These are phyloP conservation scores for Triticum timopheevii DNA, from an alignment of 176 grass and related monocot genomes.

Conservation along the genomic window DNA sequence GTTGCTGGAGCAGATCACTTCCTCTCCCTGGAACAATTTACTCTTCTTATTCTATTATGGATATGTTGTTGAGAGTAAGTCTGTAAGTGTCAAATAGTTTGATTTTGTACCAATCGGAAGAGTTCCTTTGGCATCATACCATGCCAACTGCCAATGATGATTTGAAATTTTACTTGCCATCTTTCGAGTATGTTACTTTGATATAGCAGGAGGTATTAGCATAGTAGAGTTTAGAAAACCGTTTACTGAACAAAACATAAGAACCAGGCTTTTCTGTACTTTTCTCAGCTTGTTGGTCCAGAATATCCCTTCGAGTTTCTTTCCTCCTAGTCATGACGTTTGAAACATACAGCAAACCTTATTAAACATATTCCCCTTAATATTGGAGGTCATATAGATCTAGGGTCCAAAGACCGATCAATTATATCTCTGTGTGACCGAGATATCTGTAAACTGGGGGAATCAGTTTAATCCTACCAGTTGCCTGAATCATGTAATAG, in stretches of 20 bases:
- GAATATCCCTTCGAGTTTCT: not conserved
- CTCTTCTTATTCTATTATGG: conserved; percentile 91
- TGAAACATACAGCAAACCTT: not conserved
- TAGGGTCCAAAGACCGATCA: not conserved
- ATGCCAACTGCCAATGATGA: not conserved
- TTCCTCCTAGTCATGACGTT: not conserved
- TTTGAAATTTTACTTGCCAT: not conserved
- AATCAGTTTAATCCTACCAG: not conserved
- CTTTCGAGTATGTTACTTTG: not conserved
- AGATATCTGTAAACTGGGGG: not conserved
- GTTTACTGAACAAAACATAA: not conserved
- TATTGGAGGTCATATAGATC: not conserved
- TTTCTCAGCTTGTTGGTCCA: not conserved
- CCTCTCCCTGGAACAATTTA: conserved; percentile 80
- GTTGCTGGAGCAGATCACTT: conserved; percentile 71
- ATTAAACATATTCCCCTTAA: not conserved
- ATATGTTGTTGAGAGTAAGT: conserved; percentile 92
- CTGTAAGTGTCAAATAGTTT: conserved; percentile 2
- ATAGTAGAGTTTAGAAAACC: not conserved
- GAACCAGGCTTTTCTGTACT: not conserved
- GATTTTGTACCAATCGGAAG: not conserved
- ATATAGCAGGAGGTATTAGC: not conserved
- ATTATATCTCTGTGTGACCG: not conserved
- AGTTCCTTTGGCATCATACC: not conserved
- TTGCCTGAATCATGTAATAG: not conserved